phyloP scores from a whole-genome alignment of 495 filamentous ascomycete genomes.

The Paragyromitra xinjiangensis region DNA sequence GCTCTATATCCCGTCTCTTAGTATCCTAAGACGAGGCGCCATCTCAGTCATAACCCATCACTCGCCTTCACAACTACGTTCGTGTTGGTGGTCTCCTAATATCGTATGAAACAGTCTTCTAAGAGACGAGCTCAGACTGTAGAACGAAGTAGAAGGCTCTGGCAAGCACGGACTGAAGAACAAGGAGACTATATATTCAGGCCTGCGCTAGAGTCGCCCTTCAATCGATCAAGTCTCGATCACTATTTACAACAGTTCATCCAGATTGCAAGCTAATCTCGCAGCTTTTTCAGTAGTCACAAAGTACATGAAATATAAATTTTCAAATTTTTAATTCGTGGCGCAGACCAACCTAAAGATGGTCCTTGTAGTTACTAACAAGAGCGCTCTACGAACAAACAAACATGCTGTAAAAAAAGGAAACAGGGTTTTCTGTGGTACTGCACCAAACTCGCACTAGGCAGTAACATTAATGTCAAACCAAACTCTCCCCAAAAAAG shows the following conservation, averaged over 20 bases:
- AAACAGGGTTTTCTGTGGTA: background rate
- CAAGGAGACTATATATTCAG: too few relatives aligned
- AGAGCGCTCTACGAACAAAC: background rate
- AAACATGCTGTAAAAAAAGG: background rate
- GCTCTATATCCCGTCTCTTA: too few relatives aligned
- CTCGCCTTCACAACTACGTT: too few relatives aligned
- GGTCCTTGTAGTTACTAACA: background rate
- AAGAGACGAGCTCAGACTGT: too few relatives aligned
- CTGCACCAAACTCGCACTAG: background rate
- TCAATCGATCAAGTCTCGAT: background rate
- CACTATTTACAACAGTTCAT: background rate
- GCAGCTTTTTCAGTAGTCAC: background rate
- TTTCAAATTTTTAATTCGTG: background rate
- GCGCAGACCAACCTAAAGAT: background rate
- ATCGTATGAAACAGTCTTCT: too few relatives aligned
- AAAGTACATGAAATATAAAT: background rate
- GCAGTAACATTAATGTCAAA: background rate
- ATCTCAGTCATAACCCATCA: too few relatives aligned
- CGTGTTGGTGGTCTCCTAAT: too few relatives aligned
- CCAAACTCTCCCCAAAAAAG: background rate
- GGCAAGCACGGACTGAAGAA: too few relatives aligned
- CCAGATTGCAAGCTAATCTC: too few relatives aligned
- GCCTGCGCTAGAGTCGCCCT: too few relatives aligned
- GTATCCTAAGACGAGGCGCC: too few relatives aligned
- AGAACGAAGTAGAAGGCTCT: too few relatives aligned